phyloP scores from a whole-genome alignment of 75 land plant species.

The Pinus tabuliformis region DNA sequence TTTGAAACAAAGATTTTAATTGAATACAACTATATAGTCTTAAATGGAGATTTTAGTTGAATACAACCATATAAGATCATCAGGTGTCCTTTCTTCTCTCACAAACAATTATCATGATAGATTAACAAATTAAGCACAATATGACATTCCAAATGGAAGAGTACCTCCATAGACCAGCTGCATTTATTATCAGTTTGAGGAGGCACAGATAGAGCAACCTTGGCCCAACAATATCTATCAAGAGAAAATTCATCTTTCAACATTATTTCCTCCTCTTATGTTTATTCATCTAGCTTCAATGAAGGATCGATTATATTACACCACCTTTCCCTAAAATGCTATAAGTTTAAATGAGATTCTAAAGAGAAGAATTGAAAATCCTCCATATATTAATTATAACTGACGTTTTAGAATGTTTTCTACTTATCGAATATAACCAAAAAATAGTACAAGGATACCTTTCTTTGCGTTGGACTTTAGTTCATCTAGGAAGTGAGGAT shows the following conservation, averaged over 20 bases:
- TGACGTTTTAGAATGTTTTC: not conserved
- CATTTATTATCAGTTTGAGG: constrained; percentile 91
- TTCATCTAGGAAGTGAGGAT: constrained; percentile 23
- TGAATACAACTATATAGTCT: not conserved
- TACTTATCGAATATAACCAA: not conserved
- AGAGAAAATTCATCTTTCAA: constrained; percentile 52
- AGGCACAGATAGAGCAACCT: constrained; percentile 63
- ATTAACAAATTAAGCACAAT: not conserved
- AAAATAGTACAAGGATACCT: constrained; percentile 40
- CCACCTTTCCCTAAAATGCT: constrained; percentile 62
- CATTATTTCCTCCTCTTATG: constrained; percentile 71
- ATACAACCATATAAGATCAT: no score
- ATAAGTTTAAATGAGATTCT: not conserved
- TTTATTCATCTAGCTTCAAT: constrained; percentile 72
- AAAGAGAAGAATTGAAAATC: not conserved
- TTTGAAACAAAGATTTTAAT: not conserved
- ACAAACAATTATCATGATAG: not conserved
- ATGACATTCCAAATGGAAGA: no score
- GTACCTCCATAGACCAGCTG: constrained; percentile 45
- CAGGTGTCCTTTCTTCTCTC: not conserved
- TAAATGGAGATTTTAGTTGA: no score
- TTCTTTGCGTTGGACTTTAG: constrained; percentile 89
- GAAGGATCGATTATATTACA: constrained; percentile 85
- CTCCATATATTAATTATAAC: not conserved
- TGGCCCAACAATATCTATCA: constrained; percentile 81